Conservation (phyloP, 257 asterid species). For the Plectranthus barbatus region DNA sequence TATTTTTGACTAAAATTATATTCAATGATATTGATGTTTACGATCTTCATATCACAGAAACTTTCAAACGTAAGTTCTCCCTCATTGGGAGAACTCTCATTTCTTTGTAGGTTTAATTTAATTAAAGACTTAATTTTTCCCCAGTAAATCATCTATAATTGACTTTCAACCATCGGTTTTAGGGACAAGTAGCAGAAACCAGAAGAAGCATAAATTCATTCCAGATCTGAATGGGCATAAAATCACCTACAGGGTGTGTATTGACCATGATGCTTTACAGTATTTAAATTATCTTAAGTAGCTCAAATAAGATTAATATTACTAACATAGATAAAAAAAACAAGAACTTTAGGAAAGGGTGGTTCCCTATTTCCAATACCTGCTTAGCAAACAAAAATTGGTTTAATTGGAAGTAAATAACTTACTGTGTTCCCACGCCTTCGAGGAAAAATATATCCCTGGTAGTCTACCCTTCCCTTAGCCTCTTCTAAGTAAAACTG, state of each 20-base stretch:
- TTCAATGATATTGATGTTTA: background rate
- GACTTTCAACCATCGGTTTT: background rate
- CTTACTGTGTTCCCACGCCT: conserved; percentile 76
- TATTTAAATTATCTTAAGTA: background rate
- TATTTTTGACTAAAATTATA: too few species aligned
- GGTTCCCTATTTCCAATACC: background rate
- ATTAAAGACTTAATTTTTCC: background rate
- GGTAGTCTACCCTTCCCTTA: conserved; percentile 86
- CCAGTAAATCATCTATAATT: background rate
- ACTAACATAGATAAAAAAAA: background rate
- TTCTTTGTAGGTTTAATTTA: background rate
- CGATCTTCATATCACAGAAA: background rate
- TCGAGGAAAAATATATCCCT: conserved; percentile 87
- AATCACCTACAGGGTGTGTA: background rate
- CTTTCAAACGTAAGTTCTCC: background rate
- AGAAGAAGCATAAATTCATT: background rate
- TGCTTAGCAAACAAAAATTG: background rate
- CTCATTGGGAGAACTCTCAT: background rate
- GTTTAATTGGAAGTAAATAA: conserved; percentile 8
- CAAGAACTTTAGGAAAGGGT: background rate
- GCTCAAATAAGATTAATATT: background rate
- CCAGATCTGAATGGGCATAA: background rate
- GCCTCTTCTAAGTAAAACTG: conserved; percentile 94
- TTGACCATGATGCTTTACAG: background rate
- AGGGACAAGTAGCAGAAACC: background rate